These are phyloP conservation scores for Lichtheimia hyalospora DNA, from an alignment of 371 early-diverging fungal species.

Conservation along the genomic window DNA sequence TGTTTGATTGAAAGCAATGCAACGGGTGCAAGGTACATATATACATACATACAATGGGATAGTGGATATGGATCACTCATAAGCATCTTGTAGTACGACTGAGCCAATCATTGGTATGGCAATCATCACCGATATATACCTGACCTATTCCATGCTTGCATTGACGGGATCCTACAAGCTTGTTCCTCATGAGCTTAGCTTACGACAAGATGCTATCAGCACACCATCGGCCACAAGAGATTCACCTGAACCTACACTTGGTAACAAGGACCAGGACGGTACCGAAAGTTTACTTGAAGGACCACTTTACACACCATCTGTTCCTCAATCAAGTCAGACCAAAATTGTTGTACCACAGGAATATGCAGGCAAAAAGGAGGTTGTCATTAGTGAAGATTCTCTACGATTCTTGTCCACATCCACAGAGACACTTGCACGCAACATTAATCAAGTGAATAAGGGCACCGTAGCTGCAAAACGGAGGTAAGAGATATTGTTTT, in stretches of 20 bases:
- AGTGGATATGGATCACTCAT: background rate
- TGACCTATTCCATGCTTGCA: slow-evolving; percentile 38
- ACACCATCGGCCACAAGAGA: background rate
- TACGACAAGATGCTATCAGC: slow-evolving; percentile 15
- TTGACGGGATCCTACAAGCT: slow-evolving; percentile 25
- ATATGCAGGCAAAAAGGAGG: slow-evolving; percentile 32
- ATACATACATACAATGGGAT: background rate
- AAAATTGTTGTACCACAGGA: slow-evolving; percentile 34
- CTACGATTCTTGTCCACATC: slow-evolving; percentile 32
- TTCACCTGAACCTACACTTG: background rate
- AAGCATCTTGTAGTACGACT: background rate
- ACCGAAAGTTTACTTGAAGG: background rate
- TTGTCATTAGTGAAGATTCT: slow-evolving; percentile 44
- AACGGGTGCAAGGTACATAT: background rate
- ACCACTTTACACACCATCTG: background rate
- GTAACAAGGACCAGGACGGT: background rate
- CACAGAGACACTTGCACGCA: slow-evolving; percentile 27
- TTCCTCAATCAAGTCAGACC: slow-evolving; percentile 6
- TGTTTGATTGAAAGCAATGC: slow-evolving; percentile 9
- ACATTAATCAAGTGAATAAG: slow-evolving; percentile 14
- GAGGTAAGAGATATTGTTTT: too few species aligned
- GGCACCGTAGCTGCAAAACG: slow-evolving; percentile 1
- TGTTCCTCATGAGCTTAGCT: slow-evolving; percentile 22
- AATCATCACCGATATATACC: slow-evolving; percentile 34
- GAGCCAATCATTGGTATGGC: slow-evolving; percentile 35